phyloP scores from a whole-genome alignment of 805 yeast genomes.

The Ogataea methanolica region DNA sequence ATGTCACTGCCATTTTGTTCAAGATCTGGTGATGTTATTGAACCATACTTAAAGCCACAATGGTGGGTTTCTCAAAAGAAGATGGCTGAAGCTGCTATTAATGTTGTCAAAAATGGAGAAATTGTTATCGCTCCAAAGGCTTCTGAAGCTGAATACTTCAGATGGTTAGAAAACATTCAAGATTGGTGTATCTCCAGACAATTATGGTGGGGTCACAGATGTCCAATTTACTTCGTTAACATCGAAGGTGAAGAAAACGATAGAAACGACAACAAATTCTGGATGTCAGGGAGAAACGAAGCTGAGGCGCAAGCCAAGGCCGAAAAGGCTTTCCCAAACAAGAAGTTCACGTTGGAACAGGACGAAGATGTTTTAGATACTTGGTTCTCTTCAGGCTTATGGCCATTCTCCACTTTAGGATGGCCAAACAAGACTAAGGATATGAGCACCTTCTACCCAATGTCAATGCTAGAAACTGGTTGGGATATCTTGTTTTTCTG shows the following conservation, averaged over 20 bases:
- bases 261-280: conserved; percentile 59
- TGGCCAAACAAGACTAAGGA: conserved; percentile 85
- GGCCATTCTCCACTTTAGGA: conserved; percentile 96
- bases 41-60: conserved; percentile 96
- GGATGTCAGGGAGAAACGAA: conserved; percentile 85
- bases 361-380: conserved; percentile 98
- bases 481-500: conserved; percentile 99
- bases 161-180: conserved; percentile 93
- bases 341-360: conserved; percentile 74
- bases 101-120: conserved; percentile 78
- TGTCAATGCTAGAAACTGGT: conserved; percentile 95
- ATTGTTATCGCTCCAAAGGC: conserved; percentile 81
- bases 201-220: conserved; percentile 94
- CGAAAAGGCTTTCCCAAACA: conserved; percentile 60
- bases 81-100: conserved; percentile 83
- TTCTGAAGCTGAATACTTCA: conserved; percentile 89
- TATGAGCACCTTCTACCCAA: conserved; percentile 75
- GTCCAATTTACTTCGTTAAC: conserved; percentile 88
- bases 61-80: conserved; percentile 97
- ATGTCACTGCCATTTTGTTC: conserved; percentile 94
- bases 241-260: conserved; percentile 72
- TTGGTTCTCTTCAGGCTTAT: conserved; percentile 97
- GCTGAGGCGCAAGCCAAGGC: conserved; percentile 90
- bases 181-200: conserved; percentile 99
- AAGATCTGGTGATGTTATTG: conserved; percentile 95